These are phyloP conservation scores for Chlamydomonas sp. DNA, from an alignment of 139 green algal genomes.

Conservation along the genomic window DNA sequence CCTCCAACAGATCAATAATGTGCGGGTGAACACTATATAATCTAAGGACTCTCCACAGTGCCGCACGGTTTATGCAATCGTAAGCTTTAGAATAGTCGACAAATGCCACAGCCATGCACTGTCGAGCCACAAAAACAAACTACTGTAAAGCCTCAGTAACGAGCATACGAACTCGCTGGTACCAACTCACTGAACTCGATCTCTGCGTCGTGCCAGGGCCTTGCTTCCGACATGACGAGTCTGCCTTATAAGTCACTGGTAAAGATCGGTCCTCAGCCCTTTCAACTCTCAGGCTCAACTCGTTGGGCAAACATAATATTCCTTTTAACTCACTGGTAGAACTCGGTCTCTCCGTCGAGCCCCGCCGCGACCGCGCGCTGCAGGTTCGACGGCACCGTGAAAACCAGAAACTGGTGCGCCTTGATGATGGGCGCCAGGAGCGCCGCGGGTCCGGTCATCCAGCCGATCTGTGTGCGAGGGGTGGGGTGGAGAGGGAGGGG, in stretches of 20 bases:
- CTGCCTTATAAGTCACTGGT: background rate
- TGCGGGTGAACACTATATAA: no score
- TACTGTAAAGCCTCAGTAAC: slow-evolving; percentile 49
- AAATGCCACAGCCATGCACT: no score
- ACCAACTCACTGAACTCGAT: slow-evolving; percentile 35
- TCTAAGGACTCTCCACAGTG: no score
- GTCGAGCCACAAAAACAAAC: slow-evolving; percentile 65
- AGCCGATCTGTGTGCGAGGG: slow-evolving; percentile 55
- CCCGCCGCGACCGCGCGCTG: slow-evolving; percentile 66
- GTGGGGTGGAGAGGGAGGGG: background rate
- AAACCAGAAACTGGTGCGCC: slow-evolving; percentile 76
- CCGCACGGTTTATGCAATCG: no score
- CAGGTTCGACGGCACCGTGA: slow-evolving; percentile 64
- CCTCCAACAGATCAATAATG: no score
- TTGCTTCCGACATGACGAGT: no score
- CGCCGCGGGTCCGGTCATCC: slow-evolving; percentile 54
- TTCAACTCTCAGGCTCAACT: background rate
- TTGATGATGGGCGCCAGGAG: slow-evolving; percentile 64
- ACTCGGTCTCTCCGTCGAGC: slow-evolving; percentile 51
- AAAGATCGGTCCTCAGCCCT: background rate
- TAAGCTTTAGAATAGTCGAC: no score
- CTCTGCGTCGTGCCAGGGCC: slow-evolving; percentile 44
- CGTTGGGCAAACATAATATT: background rate
- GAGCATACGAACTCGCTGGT: slow-evolving; percentile 4
- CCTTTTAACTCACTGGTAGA: slow-evolving; percentile 62